phyloP scores from a whole-genome alignment of 2,329 filamentous ascomycete genomes.

The Ceratocystis alfenasii region DNA sequence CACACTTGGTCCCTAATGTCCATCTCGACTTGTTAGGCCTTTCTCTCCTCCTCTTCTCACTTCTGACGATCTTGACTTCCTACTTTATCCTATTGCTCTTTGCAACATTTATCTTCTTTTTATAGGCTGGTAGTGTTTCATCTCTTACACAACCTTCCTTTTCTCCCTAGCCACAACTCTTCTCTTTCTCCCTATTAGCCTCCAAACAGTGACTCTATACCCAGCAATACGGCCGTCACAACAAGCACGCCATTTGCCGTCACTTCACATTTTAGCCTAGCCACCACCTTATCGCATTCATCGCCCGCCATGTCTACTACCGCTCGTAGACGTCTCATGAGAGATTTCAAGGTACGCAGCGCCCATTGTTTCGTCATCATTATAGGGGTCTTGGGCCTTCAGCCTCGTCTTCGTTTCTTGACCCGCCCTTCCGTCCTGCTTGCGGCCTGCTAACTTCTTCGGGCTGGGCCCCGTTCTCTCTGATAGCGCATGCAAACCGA shows the following conservation, averaged over 20 bases:
- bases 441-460: constrained; percentile 21
- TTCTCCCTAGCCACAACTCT: neutral
- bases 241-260: neutral
- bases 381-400: neutral
- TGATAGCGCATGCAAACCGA: constrained; percentile 95
- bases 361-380: neutral
- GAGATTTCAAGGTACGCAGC: constrained; percentile 83
- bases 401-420: constrained; percentile 2
- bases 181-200: neutral
- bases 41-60: neutral
- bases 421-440: neutral
- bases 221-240: neutral
- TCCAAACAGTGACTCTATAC: neutral
- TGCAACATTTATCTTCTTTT: neutral
- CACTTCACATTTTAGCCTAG: neutral
- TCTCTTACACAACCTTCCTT: neutral
- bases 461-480: neutral
- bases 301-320: constrained; percentile 60
- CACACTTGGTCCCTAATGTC: neutral
- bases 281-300: neutral
- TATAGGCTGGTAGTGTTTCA: neutral
- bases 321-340: constrained; percentile 91
- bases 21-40: neutral
- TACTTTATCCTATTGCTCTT: neutral
- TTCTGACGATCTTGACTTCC: neutral